A percentile compares a stretch with the other conserved stretches of the same genome.
Evolutionary conservation across 768 basidiomycete species (phyloP).

Genomic region (Trametes cingulata): DNA sequence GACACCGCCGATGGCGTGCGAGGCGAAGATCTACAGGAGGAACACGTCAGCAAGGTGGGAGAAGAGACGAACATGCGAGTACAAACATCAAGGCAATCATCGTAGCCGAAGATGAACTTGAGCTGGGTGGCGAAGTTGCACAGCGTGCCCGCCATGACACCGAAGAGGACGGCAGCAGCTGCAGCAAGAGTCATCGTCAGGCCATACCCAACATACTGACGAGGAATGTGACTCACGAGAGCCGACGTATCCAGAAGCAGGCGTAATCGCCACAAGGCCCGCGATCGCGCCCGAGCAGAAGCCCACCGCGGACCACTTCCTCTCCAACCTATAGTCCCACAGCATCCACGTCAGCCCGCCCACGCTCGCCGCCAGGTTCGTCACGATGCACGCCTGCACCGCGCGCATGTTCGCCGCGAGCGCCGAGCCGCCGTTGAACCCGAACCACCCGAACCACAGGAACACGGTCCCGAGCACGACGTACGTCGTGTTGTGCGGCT

Average conservation of each 20-base stretch:
- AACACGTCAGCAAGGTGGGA: neutral
- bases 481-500: slow-evolving; percentile 91
- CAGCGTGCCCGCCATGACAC: slow-evolving; percentile 76
- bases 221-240: slow-evolving; percentile 49
- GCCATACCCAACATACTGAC: neutral
- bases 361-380: slow-evolving; percentile 89
- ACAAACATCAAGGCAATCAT: slow-evolving; percentile 78
- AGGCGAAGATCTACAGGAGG: slow-evolving; percentile 76
- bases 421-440: slow-evolving; percentile 92
- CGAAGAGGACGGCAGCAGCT: slow-evolving; percentile 85
- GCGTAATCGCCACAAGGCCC: slow-evolving; percentile 88
- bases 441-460: slow-evolving; percentile 97
- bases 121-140: slow-evolving; percentile 98
- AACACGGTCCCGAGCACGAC: slow-evolving; percentile 92
- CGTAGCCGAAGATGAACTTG: slow-evolving; percentile 77
- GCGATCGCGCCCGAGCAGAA: slow-evolving; percentile 95
- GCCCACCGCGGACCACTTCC: slow-evolving; percentile 91
- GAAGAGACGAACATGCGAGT: slow-evolving; percentile 23
- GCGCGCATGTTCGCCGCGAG: slow-evolving; percentile 88
- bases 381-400: slow-evolving; percentile 86
- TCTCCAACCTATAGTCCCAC: slow-evolving; percentile 91
- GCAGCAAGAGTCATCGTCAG: neutral
- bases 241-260: slow-evolving; percentile 82
- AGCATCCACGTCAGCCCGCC: slow-evolving; percentile 93
- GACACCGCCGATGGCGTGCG: slow-evolving; percentile 76